Base-by-base conservation (phyloP, 306 rosid species). In the Sphenostylis stenocarpa region DNA sequence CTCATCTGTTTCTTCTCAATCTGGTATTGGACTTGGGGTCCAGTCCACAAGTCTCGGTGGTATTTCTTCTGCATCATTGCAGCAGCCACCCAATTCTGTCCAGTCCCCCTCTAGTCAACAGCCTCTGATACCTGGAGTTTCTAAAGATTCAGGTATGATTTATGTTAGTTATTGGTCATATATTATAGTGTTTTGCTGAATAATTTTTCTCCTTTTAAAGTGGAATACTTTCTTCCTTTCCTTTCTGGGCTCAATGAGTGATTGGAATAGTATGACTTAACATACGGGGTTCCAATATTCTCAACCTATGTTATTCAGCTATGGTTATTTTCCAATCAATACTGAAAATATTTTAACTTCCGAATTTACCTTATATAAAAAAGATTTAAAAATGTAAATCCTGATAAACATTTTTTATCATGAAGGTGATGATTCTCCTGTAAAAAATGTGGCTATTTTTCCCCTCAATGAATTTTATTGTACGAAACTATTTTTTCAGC, bases 71-170 rank as follows among this genome's bases (percentile, higher is more conserved):
- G 75, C 87, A 43, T 60, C 91, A 67, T 73, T 92, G 20, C 99
- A 92, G 69, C 97, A 84, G 84, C 96, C 87, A 70, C 76, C 90
- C 55, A 95, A 31, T 84, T 80, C 97, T 70, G 72, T 91, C 60
- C 93, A 85, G 77, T 88, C 88, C 76, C 90, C 87, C 20, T 95
- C 98, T 64, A 82, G 82, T 82, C 98, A 83, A 81, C 95, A 88
- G 68, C 70, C 85, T 48, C 44, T 88, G 85, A 80, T 86, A 60
- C 72, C 96, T 36, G 83, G 85, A 77, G 86, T 86, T 75, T 76
- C 85, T 63, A 92, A 88, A 62, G 97, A 92, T 67, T 80, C 91
- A 76, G 96, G 96, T 88, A 83, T 5, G 53, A 21, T 67, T 51
- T 58, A 49, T 71, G 76, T 51, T 60, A 44, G 61, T 67, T 62